A percentile compares a stretch with the other conserved stretches of the same genome.
These are phyloP conservation scores for Alternaria sp. DNA, from an alignment of 2,329 filamentous ascomycete species.

Conservation along the genomic window DNA sequence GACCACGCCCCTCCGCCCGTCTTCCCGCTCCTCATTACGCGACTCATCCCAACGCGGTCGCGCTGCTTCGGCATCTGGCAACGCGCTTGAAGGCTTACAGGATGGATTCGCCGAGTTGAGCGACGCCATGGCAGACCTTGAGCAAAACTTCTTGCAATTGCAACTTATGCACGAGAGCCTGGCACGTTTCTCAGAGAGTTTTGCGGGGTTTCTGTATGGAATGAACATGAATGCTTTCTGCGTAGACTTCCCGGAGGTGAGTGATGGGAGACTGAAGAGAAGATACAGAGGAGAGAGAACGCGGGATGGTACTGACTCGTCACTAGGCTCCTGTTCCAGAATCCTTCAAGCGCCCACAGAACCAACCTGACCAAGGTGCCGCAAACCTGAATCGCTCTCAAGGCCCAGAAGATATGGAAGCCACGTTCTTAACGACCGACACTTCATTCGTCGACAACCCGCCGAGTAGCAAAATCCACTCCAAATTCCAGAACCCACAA, in stretches of 20 bases:
- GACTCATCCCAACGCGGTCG: constrained; percentile 50
- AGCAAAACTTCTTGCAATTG: constrained; percentile 97
- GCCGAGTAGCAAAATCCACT: constrained; percentile 59
- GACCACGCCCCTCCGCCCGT: constrained; percentile 89
- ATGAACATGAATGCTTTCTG: constrained; percentile 99
- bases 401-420: constrained; percentile 64
- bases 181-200: constrained; percentile 91
- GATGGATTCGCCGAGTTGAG: constrained; percentile 91
- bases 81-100: constrained; percentile 82
- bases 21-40: constrained; percentile 86
- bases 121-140: constrained; percentile 92
- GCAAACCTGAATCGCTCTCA: constrained; percentile 30
- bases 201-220: constrained; percentile 93
- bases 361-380: constrained; percentile 32
- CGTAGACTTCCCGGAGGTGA: constrained; percentile 93
- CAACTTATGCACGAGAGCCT: constrained; percentile 97
- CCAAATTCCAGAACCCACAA: constrained; percentile 50
- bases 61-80: constrained; percentile 60
- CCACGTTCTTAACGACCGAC: constrained; percentile 92
- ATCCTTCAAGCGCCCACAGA: constrained; percentile 67
- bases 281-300: background rate
- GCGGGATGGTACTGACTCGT: background rate
- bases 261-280: constrained; percentile 3
- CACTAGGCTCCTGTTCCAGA: constrained; percentile 78
- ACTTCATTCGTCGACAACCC: constrained; percentile 91